phyloP scores from a whole-genome alignment of 352 stramenopile species.

The Stramenopiles sp. region DNA sequence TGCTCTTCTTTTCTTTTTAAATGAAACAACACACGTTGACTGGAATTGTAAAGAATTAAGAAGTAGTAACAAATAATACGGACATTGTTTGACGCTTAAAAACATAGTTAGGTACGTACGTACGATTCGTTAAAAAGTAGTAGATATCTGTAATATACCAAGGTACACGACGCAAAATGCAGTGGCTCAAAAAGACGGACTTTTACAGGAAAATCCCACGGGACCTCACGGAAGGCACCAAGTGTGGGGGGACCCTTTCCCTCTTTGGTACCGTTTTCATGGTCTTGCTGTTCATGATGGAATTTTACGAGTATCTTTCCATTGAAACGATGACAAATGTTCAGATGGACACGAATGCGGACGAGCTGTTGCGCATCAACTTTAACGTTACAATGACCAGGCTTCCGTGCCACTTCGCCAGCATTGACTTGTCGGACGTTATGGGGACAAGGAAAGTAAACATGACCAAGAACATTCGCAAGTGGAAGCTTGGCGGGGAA shows the following conservation, averaged over 20 bases:
- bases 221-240: neutral
- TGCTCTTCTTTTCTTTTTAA: too few relatives aligned
- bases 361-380: conserved; percentile 74
- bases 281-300: neutral
- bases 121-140: too few relatives aligned
- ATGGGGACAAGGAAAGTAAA: conserved; percentile 90
- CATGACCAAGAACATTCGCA: conserved; percentile 95
- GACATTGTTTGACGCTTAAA: too few relatives aligned
- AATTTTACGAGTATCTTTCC: neutral
- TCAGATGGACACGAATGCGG: conserved; percentile 62
- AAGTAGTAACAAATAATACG: too few relatives aligned
- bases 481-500: conserved; percentile 47
- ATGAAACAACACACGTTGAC: too few relatives aligned
- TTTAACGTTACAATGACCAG: conserved; percentile 96
- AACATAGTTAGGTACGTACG: too few relatives aligned
- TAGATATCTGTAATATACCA: too few relatives aligned
- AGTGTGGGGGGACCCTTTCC: neutral
- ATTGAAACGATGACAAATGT: conserved; percentile 33
- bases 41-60: too few relatives aligned
- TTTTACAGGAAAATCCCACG: conserved; percentile 7
- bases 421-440: conserved; percentile 86
- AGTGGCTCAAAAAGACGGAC: too few relatives aligned
- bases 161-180: too few relatives aligned
- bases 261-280: neutral
- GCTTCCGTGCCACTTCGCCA: conserved; percentile 86